Evolutionary conservation across 1,284 basidiomycete species (phyloP).

Genomic region (Ceratorhiza oryzae-sativae): DNA sequence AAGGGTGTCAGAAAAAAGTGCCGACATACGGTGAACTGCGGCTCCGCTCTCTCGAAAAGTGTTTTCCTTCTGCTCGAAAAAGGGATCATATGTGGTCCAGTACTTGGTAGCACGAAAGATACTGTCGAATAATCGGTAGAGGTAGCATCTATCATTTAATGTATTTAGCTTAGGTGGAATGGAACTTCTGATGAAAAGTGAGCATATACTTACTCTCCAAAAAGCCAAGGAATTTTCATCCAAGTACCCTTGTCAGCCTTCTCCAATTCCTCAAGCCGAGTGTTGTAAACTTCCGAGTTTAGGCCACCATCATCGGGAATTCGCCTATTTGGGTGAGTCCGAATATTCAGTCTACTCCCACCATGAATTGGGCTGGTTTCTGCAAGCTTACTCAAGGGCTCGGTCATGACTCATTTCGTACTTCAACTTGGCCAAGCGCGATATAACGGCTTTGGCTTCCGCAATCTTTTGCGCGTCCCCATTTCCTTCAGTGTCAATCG

Average conservation of each 20-base stretch:
- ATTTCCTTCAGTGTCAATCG: conserved; percentile 23
- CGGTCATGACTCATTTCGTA: conserved; percentile 89
- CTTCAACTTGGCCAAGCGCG: conserved; percentile 80
- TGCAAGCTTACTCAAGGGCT: conserved; percentile 67
- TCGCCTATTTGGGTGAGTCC: conserved; percentile 55
- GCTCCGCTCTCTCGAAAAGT: conserved; percentile 83
- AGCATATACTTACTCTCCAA: conserved; percentile 75
- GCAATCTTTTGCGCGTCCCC: conserved; percentile 52
- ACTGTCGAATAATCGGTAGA: conserved; percentile 83
- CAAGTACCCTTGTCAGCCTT: conserved; percentile 71
- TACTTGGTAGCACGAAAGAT: conserved; percentile 73
- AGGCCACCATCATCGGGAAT: conserved; percentile 77
- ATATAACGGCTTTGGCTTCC: conserved; percentile 84
- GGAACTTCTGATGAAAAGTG: neutral
- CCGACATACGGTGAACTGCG: conserved; percentile 74
- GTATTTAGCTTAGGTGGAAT: neutral
- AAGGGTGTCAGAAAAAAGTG: too few species aligned
- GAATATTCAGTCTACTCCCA: too few species aligned
- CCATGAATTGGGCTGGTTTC: too few species aligned
- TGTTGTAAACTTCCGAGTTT: conserved; percentile 74
- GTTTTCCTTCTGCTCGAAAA: conserved; percentile 79
- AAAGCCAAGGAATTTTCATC: conserved; percentile 94
- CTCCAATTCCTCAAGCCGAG: conserved; percentile 64
- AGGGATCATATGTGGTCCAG: conserved; percentile 88
- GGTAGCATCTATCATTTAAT: conserved; percentile 53